Conservation (phyloP, 129 eudicot genomes). For the Chrysanthemum makinoi region DNA sequence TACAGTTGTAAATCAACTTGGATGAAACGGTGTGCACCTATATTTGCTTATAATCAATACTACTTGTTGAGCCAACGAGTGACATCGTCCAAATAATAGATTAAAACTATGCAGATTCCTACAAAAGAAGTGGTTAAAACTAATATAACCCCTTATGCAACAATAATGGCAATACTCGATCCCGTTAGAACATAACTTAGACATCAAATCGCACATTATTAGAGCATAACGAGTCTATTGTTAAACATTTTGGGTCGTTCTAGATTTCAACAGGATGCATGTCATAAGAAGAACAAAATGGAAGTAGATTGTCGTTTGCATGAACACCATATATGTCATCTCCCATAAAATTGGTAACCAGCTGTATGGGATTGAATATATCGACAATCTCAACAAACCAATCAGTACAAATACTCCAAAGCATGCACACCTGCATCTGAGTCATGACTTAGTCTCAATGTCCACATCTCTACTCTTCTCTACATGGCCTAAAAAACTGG, state of each 20-base stretch:
- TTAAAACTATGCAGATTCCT: too few species aligned
- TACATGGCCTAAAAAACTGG: background rate
- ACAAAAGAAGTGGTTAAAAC: too few species aligned
- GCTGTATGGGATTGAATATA: conserved; percentile 35
- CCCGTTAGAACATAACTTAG: too few species aligned
- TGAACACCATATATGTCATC: conserved; percentile 12
- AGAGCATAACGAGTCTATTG: background rate
- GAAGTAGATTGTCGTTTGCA: conserved; percentile 14
- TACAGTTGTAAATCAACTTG: conserved; percentile 17
- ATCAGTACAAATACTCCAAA: conserved; percentile 32
- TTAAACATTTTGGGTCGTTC: background rate
- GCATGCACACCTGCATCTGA: conserved; percentile 20
- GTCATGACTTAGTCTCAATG: conserved; percentile 28
- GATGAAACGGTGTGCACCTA: too few species aligned
- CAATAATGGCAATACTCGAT: too few species aligned
- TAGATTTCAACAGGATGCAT: background rate
- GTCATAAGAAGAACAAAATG: background rate
- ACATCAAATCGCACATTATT: too few species aligned
- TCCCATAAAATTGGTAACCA: conserved; percentile 36
- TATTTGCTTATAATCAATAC: too few species aligned
- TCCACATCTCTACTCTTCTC: background rate
- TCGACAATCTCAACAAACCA: conserved; percentile 44
- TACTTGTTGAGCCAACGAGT: too few species aligned
- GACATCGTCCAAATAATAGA: too few species aligned
- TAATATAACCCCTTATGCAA: too few species aligned